Evolutionary conservation across 2,329 filamentous ascomycete species (phyloP), one percentile per base, ranked within the genome.

Genomic region (Fusarium hainanense): DNA sequence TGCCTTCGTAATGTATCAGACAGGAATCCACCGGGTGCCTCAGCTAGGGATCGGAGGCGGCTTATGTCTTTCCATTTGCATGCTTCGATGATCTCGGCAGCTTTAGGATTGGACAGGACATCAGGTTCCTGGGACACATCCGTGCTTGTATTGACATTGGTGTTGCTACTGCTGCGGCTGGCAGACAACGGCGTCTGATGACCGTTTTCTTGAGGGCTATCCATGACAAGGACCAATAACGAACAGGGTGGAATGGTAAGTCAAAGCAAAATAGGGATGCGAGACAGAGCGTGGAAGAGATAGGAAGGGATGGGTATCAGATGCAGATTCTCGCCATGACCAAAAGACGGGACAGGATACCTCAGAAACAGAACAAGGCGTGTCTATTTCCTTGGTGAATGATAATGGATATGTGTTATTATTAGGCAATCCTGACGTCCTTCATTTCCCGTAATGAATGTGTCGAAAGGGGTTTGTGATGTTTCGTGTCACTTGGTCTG

Each of bases 1-100:
- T 84, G 82, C 75, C 88, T 87, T 71, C 94, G 90, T 68, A 96
- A 79, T 28, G 84, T 81, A 77, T 94, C 91, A 21, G 84, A 85
- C 58, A 93, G 76, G 67, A 93, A 85, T 20, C 92, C 92, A n/a
- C 89, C 91, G 55, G 83, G 80, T 2, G 88, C 88, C 54, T 87
- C 85, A 41, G 91, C 90, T 64, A 92, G 82, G 14, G 75, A 75
- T 64, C 86, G 83, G 58, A 94, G 83, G 44, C 81, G 79, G 37
- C 84, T 79, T 37, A 91, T 78, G 76, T 93, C 86, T 54, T 79
- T 83, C 74, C 80, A 80, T 67, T 81, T 82, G 80, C 90, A 93
- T 30, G 91, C 91, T 46, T 85, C 82, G 21, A 85, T 78, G 49
- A 83, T 76, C 54, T 81, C 75, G 66, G 79, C 77, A 75, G 65